Evolutionary conservation across 345 rosid genomes (phyloP).

Genomic region (Eucalyptus regnans): DNA sequence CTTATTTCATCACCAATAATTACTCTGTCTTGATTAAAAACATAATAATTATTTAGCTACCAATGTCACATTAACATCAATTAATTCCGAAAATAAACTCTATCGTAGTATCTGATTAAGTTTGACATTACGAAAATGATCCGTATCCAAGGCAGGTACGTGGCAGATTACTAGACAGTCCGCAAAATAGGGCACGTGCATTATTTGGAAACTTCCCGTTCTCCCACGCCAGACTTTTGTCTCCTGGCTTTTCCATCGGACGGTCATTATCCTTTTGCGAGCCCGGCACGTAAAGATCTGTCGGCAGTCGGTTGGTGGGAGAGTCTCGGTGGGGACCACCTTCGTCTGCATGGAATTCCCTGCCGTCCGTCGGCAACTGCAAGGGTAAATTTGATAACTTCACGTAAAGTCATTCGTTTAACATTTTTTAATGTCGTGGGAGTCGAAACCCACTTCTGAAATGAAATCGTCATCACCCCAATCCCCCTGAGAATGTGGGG

Average conservation of each 20-base stretch:
- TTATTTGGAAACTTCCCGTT: not conserved
- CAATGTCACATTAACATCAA: not conserved
- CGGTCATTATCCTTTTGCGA: not conserved
- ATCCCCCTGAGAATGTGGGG: too few relatives aligned
- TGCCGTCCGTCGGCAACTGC: not conserved
- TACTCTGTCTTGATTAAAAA: not conserved
- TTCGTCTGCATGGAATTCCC: not conserved
- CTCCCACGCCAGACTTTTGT: not conserved
- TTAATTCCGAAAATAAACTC: not conserved
- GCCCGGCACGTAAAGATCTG: not conserved
- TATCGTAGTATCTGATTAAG: not conserved
- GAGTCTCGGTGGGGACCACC: not conserved
- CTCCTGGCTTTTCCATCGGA: not conserved
- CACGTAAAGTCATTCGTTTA: not conserved
- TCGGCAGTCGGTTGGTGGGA: not conserved
- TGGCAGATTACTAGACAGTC: not conserved
- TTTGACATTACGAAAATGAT: not conserved
- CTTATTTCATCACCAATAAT: not conserved
- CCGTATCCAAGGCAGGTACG: not conserved
- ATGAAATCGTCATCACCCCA: too few relatives aligned
- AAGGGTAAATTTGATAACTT: not conserved
- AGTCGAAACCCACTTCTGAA: too few relatives aligned
- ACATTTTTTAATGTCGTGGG: too few relatives aligned
- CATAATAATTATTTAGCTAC: not conserved
- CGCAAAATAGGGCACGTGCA: not conserved